These are phyloP conservation scores for Phaeophleospora eucalypticola DNA, from an alignment of 2,329 filamentous ascomycete genomes.

Conservation along the genomic window DNA sequence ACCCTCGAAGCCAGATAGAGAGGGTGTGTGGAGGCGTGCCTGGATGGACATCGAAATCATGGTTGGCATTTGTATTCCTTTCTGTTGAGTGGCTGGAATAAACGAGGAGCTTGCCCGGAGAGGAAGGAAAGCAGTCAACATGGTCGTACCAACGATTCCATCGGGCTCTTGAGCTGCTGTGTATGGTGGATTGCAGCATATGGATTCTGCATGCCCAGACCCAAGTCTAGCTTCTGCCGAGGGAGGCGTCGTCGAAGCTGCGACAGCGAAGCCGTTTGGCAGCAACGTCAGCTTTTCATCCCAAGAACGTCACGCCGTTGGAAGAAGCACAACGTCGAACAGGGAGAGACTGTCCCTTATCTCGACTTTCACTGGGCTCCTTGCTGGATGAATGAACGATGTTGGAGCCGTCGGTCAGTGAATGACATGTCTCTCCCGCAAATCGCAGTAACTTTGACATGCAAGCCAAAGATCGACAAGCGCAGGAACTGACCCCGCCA, in stretches of 20 bases:
- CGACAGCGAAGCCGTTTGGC: neutral
- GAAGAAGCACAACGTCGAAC: neutral
- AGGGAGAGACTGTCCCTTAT: too few species aligned
- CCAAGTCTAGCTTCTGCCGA: neutral
- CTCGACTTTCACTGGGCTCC: too few species aligned
- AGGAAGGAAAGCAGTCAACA: neutral
- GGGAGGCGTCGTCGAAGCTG: neutral
- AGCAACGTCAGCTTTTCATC: neutral
- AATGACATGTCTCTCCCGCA: too few species aligned
- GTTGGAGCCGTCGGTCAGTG: too few species aligned
- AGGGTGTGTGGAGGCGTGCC: neutral
- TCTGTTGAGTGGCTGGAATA: neutral
- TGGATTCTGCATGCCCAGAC: neutral
- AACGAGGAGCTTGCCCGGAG: neutral
- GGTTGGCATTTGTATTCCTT: neutral
- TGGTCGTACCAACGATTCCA: too few species aligned
- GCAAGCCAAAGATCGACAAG: neutral
- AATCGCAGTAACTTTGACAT: too few species aligned
- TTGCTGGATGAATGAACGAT: too few species aligned
- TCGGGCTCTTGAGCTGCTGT: too few species aligned
- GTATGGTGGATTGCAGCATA: neutral
- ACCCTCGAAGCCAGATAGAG: neutral
- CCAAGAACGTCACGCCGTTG: neutral
- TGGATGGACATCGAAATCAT: neutral
- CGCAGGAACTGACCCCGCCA: too few species aligned